These are phyloP conservation scores for Cicer yamashitae DNA, from an alignment of 306 rosid genomes.

Conservation along the genomic window DNA sequence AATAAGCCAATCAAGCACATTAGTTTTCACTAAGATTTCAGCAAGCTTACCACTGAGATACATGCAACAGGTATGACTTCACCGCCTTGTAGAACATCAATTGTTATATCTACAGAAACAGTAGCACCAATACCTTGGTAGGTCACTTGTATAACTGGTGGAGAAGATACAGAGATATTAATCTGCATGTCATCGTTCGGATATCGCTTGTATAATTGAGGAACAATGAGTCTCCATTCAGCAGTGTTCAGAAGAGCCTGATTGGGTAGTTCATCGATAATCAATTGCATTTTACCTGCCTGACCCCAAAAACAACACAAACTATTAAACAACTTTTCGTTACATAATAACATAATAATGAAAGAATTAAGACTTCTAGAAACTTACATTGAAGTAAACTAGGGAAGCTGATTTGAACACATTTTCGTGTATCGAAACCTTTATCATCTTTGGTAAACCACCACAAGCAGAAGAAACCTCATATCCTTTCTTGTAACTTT, in stretches of 20 bases:
- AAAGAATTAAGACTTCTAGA: not conserved
- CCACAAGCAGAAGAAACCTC: slow-evolving; percentile 51
- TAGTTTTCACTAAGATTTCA: slow-evolving; percentile 9
- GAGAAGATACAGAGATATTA: slow-evolving; percentile 69
- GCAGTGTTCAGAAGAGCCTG: slow-evolving; percentile 70
- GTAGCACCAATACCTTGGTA: slow-evolving; percentile 53
- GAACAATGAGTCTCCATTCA: slow-evolving; percentile 77
- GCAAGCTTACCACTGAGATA: slow-evolving; percentile 73
- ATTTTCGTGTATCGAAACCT: slow-evolving; percentile 74
- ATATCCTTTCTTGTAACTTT: slow-evolving; percentile 42
- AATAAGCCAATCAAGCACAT: not conserved
- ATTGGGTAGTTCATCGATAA: slow-evolving; percentile 55
- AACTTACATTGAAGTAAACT: slow-evolving; percentile 71
- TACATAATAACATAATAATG: slow-evolving; percentile 4
- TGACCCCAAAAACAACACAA: slow-evolving; percentile 32
- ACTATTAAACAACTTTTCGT: slow-evolving; percentile 13
- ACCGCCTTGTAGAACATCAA: slow-evolving; percentile 60
- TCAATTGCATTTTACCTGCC: slow-evolving; percentile 68
- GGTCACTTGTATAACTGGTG: slow-evolving; percentile 62
- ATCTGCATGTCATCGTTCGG: slow-evolving; percentile 74
- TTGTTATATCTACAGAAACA: slow-evolving; percentile 59
- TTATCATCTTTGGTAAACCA: slow-evolving; percentile 69
- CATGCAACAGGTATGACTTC: slow-evolving; percentile 75
- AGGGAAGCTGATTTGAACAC: slow-evolving; percentile 71
- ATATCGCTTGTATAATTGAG: slow-evolving; percentile 71